phyloP scores from a whole-genome alignment of 805 yeast genomes.

The Hanseniaspora lindneri region DNA sequence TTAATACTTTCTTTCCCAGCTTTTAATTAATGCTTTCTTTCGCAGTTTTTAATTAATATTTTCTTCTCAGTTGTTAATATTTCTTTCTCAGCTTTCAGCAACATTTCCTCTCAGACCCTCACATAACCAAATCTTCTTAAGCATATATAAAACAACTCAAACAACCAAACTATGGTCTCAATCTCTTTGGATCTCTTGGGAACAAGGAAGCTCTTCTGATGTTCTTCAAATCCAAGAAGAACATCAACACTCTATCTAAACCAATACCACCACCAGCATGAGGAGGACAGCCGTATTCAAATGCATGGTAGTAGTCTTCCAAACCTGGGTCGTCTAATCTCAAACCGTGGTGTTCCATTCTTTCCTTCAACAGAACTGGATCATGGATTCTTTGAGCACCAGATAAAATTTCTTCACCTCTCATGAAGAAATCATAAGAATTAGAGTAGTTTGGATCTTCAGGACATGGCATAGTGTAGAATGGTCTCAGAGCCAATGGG shows the following conservation, averaged over 20 bases:
- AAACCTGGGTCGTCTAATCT: constrained; percentile 73
- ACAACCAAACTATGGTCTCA: constrained; percentile 50
- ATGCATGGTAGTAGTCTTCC: constrained; percentile 83
- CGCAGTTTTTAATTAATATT: too few species aligned
- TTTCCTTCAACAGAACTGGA: constrained; percentile 63
- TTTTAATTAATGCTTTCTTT: too few species aligned
- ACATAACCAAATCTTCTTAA: too few species aligned
- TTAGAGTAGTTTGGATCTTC: constrained; percentile 85
- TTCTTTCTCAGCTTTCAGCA: too few species aligned
- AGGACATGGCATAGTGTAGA: constrained; percentile 98
- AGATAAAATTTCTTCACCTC: constrained; percentile 98
- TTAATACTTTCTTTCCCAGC: too few species aligned
- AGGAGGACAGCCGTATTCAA: constrained; percentile 91
- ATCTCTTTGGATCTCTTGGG: constrained; percentile 97
- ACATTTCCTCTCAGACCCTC: too few species aligned
- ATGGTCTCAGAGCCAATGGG: constrained; percentile 94
- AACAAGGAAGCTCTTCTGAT: constrained; percentile 96
- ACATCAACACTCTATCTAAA: constrained; percentile 96
- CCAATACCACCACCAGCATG: constrained; percentile 99
- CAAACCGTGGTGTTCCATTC: constrained; percentile 74
- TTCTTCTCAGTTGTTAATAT: too few species aligned
- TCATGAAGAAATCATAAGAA: constrained; percentile 98
- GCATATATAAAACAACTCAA: too few species aligned
- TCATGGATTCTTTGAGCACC: constrained; percentile 99
- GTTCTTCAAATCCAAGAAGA: constrained; percentile 90